Evolutionary conservation across 176 grass and related monocot genomes (phyloP).

Genomic region (Rhynchospora pubera): DNA sequence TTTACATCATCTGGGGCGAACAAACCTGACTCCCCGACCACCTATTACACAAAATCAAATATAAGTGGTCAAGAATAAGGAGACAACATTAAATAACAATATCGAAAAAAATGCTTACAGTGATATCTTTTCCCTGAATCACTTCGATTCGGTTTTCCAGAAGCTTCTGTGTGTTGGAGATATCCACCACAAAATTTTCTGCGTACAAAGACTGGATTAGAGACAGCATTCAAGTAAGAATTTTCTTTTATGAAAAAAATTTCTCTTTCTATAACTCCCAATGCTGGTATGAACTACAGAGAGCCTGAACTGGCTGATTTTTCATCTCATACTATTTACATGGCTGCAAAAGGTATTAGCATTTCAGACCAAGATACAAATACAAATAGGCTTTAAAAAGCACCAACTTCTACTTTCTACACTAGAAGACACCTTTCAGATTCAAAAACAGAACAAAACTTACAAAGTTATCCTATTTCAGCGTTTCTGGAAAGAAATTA

Average conservation of each 20-base stretch:
- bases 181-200: slow-evolving; percentile 81
- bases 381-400: neutral
- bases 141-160: slow-evolving; percentile 49
- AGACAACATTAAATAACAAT: neutral
- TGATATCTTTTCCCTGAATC: slow-evolving; percentile 48
- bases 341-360: neutral
- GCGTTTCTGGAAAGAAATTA: neutral
- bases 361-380: neutral
- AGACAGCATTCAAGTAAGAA: neutral
- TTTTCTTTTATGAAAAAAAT: neutral
- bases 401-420: neutral
- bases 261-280: neutral
- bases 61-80: neutral
- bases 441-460: neutral
- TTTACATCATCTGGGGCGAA: slow-evolving; percentile 59
- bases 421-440: neutral
- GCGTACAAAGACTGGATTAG: neutral
- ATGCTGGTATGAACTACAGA: neutral
- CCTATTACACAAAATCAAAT: slow-evolving; percentile 32
- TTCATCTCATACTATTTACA: no score
- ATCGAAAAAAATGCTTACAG: slow-evolving; percentile 22
- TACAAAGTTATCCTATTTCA: neutral
- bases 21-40: slow-evolving; percentile 77
- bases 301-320: neutral
- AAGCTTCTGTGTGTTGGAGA: slow-evolving; percentile 54